phyloP scores from a whole-genome alignment of 2,329 filamentous ascomycete genomes.

The Hymenoscyphus occultus region DNA sequence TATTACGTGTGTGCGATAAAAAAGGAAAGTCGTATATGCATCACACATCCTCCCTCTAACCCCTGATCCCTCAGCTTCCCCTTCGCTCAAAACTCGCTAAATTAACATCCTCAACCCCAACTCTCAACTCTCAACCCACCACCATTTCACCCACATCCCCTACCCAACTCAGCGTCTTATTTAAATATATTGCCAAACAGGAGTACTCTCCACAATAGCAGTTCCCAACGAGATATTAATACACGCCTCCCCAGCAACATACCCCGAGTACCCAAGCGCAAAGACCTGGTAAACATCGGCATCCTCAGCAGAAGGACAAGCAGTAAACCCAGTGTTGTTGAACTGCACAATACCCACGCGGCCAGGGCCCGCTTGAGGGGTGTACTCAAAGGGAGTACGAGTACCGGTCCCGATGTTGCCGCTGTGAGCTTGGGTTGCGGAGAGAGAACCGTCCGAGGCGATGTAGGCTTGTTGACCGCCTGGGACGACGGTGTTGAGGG shows the following conservation, averaged over 20 bases:
- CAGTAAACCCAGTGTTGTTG: conserved; percentile 15
- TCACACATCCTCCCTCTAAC: too few species aligned
- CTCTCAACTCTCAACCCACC: background rate
- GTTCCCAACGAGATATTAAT: conserved; percentile 15
- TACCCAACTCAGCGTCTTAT: background rate
- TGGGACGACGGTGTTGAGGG: conserved; percentile 11
- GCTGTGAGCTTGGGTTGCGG: conserved; percentile 37
- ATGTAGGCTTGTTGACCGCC: conserved; percentile 33
- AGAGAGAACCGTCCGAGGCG: conserved; percentile 33
- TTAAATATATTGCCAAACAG: conserved; percentile 16
- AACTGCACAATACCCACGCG: conserved; percentile 16
- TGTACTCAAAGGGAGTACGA: conserved; percentile 15
- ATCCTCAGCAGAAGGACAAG: conserved; percentile 15
- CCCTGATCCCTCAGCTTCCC: too few species aligned
- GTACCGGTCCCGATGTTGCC: conserved; percentile 35
- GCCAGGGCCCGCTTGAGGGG: background rate
- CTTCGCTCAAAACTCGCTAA: background rate
- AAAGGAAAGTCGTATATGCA: too few species aligned
- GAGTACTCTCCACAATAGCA: background rate
- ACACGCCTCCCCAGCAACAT: conserved; percentile 12
- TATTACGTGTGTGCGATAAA: too few species aligned
- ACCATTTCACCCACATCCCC: background rate
- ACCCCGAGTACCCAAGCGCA: conserved; percentile 4
- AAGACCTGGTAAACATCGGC: conserved; percentile 17
- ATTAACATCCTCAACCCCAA: background rate